Base-by-base conservation (phyloP, 805 yeast species). In the Metschnikowia gelsemii region DNA sequence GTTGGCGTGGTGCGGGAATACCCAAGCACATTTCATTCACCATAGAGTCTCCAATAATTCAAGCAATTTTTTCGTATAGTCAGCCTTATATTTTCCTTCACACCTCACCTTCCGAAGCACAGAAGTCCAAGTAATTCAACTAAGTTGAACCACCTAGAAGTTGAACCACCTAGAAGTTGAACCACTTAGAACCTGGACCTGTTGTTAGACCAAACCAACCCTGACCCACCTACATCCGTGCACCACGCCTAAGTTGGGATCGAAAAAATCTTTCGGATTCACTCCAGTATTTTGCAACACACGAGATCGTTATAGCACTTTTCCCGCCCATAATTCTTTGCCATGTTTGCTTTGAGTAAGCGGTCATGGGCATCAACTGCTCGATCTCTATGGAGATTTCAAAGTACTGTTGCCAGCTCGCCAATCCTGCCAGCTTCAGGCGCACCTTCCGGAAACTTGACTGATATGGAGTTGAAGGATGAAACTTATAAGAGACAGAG, bases 391-490 rank as follows among this genome's bases (percentile, higher is more conserved):
- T 33, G 45, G 43, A 45, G 55, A 31, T 40, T 49, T 40, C 53
- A 51, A 36, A 46, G 50, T 34, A 39, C 52, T 12, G 46, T 33
- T 16, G 47, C 46, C 8, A 30, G 32, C 27, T 26, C 37, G 23
- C 36, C 32, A 4, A 9, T 27, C 27, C 35, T 23, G 43, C 38
- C 38, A n/a, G 28, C 38, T 7, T 13, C 36, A 8, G 20, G 33
- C n/a, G 16, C 39, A 11, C 13, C 17, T 21, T 22, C 22, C 18
- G 18, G 69, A 5, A 80, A 76, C 50, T 58, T 79, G 45, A 86
- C 91, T 7, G 87, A 80, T 22, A 72, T 89, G 62, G 97, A 89
- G 64, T 71, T 71, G 55, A 93, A 85, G 69, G 96, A 89, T 64
- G 77, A 69, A 45, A 72, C 79, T 49, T 78, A 83, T 53, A 77